Percentiles rank a stretch among this genome's conserved stretches.
Evolutionary conservation across 2,329 filamentous ascomycete species (phyloP).

Genomic region (Colletotrichum tabaci): DNA sequence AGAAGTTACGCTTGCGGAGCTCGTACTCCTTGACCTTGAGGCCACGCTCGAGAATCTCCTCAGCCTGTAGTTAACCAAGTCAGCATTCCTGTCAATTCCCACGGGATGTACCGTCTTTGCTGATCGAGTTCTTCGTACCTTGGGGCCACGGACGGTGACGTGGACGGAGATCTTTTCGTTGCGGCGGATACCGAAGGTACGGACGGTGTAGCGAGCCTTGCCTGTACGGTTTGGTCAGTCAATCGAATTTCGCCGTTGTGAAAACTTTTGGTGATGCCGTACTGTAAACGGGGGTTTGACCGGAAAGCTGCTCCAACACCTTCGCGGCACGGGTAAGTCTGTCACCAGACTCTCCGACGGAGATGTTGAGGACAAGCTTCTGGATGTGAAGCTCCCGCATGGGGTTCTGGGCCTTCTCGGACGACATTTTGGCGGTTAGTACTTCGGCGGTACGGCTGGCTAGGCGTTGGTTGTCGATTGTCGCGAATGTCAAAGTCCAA

Average conservation of each 20-base stretch:
- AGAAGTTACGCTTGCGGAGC: slow-evolving; percentile 99
- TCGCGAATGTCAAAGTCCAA: slow-evolving; percentile 24
- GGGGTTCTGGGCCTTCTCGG: slow-evolving; percentile 95
- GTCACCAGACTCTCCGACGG: slow-evolving; percentile 99
- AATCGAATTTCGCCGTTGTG: slow-evolving; percentile 14
- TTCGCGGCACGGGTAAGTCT: slow-evolving; percentile 99
- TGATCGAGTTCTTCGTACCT: slow-evolving; percentile 59
- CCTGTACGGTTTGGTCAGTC: slow-evolving; percentile 63
- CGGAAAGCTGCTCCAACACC: slow-evolving; percentile 99
- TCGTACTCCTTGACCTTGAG: slow-evolving; percentile 99
- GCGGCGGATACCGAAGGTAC: slow-evolving; percentile 99
- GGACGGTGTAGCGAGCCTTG: slow-evolving; percentile 99
- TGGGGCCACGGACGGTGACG: slow-evolving; percentile 98
- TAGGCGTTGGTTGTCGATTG: slow-evolving; percentile 45
- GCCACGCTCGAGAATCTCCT: slow-evolving; percentile 99
- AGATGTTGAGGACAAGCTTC: slow-evolving; percentile 99
- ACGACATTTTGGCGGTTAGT: slow-evolving; percentile 64
- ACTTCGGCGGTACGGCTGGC: slow-evolving; percentile 50
- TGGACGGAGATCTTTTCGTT: slow-evolving; percentile 99
- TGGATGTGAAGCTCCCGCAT: slow-evolving; percentile 99
- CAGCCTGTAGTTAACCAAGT: slow-evolving; percentile 70
- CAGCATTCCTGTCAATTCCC: not conserved
- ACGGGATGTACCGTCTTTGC: not conserved
- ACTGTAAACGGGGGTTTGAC: slow-evolving; percentile 99
- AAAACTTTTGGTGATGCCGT: slow-evolving; percentile 56